A percentile compares a stretch with the other conserved stretches of the same genome.
Conservation (phyloP, 495 filamentous ascomycete genomes). For the Amorphotheca resinae region DNA sequence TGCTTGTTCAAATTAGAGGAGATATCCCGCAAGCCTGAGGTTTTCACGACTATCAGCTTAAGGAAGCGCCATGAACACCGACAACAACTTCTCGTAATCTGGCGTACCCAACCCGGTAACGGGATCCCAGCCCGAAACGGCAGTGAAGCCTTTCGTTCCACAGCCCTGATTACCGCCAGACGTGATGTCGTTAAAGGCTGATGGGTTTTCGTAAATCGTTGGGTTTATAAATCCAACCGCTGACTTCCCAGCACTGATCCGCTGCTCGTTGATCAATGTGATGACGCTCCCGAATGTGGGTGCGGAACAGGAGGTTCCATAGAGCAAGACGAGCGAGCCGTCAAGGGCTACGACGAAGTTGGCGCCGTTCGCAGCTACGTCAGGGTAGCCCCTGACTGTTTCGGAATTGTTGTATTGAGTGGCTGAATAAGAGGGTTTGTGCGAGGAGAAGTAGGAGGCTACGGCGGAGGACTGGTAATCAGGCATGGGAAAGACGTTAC, state of each 20-base stretch:
- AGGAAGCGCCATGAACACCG: constrained; percentile 28
- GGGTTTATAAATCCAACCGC: constrained; percentile 51
- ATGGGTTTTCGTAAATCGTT: constrained; percentile 39
- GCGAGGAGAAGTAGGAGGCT: constrained; percentile 8
- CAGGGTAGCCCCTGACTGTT: constrained; percentile 44
- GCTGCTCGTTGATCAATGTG: constrained; percentile 49
- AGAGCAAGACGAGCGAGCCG: constrained; percentile 29
- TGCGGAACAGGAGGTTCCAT: constrained; percentile 34
- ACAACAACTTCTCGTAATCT: constrained; percentile 36
- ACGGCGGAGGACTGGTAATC: constrained; percentile 13
- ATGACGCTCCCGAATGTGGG: constrained; percentile 34
- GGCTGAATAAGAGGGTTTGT: constrained; percentile 16
- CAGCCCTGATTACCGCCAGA: constrained; percentile 37
- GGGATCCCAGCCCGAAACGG: constrained; percentile 50
- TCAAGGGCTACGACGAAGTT: constrained; percentile 38
- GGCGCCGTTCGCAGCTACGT: constrained; percentile 49
- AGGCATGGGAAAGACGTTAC: constrained; percentile 29
- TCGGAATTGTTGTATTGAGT: constrained; percentile 25
- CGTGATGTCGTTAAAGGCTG: constrained; percentile 36
- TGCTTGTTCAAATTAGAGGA: too few relatives aligned
- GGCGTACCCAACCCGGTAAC: constrained; percentile 44
- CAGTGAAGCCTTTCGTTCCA: constrained; percentile 36
- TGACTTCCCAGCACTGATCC: constrained; percentile 42
- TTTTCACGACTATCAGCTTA: too few relatives aligned
- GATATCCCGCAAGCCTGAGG: too few relatives aligned